Base-by-base conservation (phyloP, 73 alveolate species). In the Stentor roeselii region DNA sequence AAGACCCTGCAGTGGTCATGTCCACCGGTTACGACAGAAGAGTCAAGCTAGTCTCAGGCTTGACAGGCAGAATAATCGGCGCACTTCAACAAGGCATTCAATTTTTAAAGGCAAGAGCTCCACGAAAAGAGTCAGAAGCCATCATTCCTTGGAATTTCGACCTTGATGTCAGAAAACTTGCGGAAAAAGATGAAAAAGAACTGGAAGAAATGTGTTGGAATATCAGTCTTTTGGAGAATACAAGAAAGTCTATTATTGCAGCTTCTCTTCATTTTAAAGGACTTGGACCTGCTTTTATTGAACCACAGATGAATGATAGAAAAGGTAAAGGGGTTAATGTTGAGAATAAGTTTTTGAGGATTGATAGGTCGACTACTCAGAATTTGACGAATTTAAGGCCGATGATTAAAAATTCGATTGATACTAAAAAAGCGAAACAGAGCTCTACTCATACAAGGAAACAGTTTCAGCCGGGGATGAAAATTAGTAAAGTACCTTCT, bases 11-110 rank as follows among this genome's bases (percentile, higher is more conserved):
- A 41, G 11, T 61, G 27, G 27, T n/a, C 21, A 21, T 89, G 1
- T 76, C 92, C 0, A 89, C 94, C n/a, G 58, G 89, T 83, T 89
- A 89, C 50, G 94, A 89, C 41, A 89, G 89, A 59, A 89, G 82
- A 60, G 75, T 89, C 3, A 89, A 89, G 75, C 74, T 89, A 31
- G 42, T 87, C 80, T 82, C 90, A 35, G 86, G 89, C 3, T 6
- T 6, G 38, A 67, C 85, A 40, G 91, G 92, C 2, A 76, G 75
- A 15, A 75, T 78, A 59, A 74, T 89, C 21, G 94, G 89, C 59
- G 78, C 92, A 15, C 67, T 89, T 11, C 76, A 85, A 37, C 90
- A 89, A 58, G 94, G 94, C 0, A 86, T 32, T 27, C 42, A 36
- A 2, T 21, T 67, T 67, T 21, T 21, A 67, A 67, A 34, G 11